Evolutionary conservation across 2,329 filamentous ascomycete species (phyloP).

Genomic region (Pseudogymnoascus destructans): DNA sequence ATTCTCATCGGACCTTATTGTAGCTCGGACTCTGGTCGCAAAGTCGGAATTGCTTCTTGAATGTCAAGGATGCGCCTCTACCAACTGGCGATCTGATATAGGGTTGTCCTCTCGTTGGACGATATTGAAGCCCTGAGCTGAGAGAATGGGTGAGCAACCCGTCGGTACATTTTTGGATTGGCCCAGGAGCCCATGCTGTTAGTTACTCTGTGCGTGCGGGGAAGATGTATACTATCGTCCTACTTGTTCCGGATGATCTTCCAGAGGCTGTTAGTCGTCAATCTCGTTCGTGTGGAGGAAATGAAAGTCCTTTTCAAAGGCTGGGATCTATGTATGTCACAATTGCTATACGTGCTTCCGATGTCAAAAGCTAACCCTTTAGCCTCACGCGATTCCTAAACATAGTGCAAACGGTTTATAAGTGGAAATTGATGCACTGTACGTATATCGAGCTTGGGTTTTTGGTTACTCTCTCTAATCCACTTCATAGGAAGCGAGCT

Average conservation of each 20-base stretch:
- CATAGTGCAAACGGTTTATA: conserved; percentile 32
- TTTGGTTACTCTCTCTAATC: background rate
- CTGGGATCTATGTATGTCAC: conserved; percentile 28
- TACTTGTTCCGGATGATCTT: conserved; percentile 29
- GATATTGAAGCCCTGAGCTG: conserved; percentile 30
- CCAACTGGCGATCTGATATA: conserved; percentile 34
- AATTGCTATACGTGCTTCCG: background rate
- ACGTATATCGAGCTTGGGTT: background rate
- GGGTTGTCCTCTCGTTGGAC: conserved; percentile 33
- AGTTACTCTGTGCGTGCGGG: conserved; percentile 34
- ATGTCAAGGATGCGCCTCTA: conserved; percentile 33
- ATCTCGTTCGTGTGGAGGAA: conserved; percentile 30
- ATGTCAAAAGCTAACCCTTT: conserved; percentile 27
- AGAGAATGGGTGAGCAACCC: conserved; percentile 28
- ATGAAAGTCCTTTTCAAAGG: conserved; percentile 31
- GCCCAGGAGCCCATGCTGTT: conserved; percentile 36
- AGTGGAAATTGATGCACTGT: background rate
- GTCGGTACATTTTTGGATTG: conserved; percentile 36
- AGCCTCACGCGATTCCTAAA: conserved; percentile 45
- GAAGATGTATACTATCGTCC: conserved; percentile 34
- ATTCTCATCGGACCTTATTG: conserved; percentile 27
- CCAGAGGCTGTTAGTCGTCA: conserved; percentile 27
- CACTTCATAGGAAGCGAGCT: background rate
- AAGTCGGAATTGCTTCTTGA: conserved; percentile 30
- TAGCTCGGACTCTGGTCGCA: conserved; percentile 31